Base-by-base conservation (phyloP, 495 filamentous ascomycete genomes). In the Clavariopsis aquatica region DNA sequence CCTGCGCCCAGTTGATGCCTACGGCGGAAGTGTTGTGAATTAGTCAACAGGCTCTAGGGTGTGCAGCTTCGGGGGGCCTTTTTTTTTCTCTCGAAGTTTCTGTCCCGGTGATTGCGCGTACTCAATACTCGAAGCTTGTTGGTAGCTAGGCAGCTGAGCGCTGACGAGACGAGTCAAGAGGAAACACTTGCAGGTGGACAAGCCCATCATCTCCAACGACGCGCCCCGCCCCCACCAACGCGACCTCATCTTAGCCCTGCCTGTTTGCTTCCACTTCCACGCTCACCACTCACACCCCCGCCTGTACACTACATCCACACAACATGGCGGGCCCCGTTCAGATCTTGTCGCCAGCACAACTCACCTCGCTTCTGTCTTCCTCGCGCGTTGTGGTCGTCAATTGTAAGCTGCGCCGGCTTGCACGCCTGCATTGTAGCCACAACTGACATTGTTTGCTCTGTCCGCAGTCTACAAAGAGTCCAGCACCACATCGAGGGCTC, bases 401-500 rank as follows among this genome's bases (percentile, higher is more conserved):
- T 79, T 97, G 92, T 95, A 78, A 85, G 91, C 57, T 49, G 38
- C 34, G 28, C 23, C 36, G 19, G 57, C 52, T 71, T 45, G 38
- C 59, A 60, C 62, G 65, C 54, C 41, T 34, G 31, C 41, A 46
- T 43, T 54, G 54, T 27, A 57, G 64, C 69, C 58, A 69, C 52
- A 38, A 52, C 64, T 53, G 52, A 52, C 69, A 52, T 27, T 58
- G 36, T 41, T 41, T 65, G 27, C 28, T 49, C 9, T 27, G n/a
- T 19, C 47, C 29, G 45, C 70, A 96, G 92, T 97, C 81, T 90
- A 91, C 74, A 90, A 92, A 70, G 84, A 89, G 69, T 94, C 89
- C 89, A 93, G 89, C 74, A 87, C 80, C 27, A 90, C 93, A 70
- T 96, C 90, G 83, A 90, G 92, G 68, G 78, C 83, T 59, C 90